Conservation (phyloP, 2,329 filamentous ascomycete genomes). For the Epichloe gansuensis region DNA sequence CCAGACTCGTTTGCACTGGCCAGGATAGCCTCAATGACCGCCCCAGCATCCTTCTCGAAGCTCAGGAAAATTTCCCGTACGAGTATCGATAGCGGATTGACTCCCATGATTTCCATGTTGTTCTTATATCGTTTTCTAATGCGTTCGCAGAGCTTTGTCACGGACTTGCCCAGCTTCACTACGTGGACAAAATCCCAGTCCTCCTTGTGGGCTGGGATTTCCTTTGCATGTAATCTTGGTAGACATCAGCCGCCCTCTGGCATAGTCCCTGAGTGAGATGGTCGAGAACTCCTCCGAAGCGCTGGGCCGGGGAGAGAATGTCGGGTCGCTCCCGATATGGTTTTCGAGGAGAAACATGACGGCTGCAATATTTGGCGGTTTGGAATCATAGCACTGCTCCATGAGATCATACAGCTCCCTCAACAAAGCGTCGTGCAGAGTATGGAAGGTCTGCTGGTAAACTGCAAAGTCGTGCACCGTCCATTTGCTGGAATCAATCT, state of each 20-base stretch:
- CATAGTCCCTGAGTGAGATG: constrained; percentile 62
- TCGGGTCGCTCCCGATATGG: constrained; percentile 68
- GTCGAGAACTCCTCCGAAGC: constrained; percentile 59
- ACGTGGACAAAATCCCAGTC: constrained; percentile 88
- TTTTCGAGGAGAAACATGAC: constrained; percentile 71
- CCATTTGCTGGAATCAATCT: constrained; percentile 51
- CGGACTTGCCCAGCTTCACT: constrained; percentile 74
- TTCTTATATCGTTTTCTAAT: constrained; percentile 88
- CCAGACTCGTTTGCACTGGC: constrained; percentile 55
- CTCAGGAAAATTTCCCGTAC: constrained; percentile 76
- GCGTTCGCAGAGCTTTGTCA: constrained; percentile 73
- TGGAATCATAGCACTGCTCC: constrained; percentile 79
- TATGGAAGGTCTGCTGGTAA: constrained; percentile 64
- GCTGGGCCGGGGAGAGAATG: constrained; percentile 58
- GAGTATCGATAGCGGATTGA: constrained; percentile 53
- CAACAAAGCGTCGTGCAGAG: constrained; percentile 68
- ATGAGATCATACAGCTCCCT: constrained; percentile 82
- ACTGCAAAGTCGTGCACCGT: constrained; percentile 54
- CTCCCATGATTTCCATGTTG: constrained; percentile 76
- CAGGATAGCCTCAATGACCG: constrained; percentile 73
- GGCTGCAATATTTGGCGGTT: constrained; percentile 67
- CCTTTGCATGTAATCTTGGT: constrained; percentile 64
- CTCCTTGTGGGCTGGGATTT: constrained; percentile 68
- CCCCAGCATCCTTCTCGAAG: constrained; percentile 80
- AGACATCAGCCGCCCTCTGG: constrained; percentile 65